These are phyloP conservation scores for Eucalyptus pumila DNA, from an alignment of 345 rosid genomes.

Conservation along the genomic window DNA sequence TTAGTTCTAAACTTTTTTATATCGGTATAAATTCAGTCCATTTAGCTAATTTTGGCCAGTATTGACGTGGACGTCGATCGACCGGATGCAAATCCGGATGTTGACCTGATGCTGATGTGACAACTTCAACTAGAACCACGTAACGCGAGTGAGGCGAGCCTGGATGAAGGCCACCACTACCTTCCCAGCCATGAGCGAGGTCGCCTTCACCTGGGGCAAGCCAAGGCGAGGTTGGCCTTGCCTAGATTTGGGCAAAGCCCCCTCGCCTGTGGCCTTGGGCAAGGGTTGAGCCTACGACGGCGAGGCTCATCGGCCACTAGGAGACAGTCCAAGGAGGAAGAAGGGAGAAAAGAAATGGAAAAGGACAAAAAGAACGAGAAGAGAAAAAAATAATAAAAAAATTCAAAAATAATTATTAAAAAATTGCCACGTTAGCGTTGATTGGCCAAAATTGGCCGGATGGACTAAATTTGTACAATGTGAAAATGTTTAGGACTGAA, in stretches of 20 bases:
- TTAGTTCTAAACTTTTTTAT: too few relatives aligned
- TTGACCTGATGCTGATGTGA: accelerated
- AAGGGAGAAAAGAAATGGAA: too few relatives aligned
- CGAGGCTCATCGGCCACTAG: accelerated
- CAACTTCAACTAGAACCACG: too few relatives aligned
- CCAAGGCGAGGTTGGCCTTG: accelerated
- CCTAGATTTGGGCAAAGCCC: accelerated
- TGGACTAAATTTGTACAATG: accelerated
- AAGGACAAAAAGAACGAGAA: accelerated
- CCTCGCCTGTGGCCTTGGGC: accelerated
- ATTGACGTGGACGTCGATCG: accelerated
- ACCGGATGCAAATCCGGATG: too few relatives aligned
- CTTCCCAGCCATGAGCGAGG: accelerated
- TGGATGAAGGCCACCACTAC: accelerated
- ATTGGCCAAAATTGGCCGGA: accelerated
- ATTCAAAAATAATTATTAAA: too few relatives aligned
- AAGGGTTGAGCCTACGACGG: accelerated
- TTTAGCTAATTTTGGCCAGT: accelerated
- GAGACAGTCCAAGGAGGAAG: too few relatives aligned
- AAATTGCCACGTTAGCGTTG: accelerated
- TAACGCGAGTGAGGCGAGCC: accelerated
- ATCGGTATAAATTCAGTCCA: too few relatives aligned
- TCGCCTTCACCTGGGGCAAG: accelerated
- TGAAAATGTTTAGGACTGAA: accelerated
- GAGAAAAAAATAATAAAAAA: too few relatives aligned